Evolutionary conservation across 345 rosid species (phyloP), one percentile per base, ranked within the genome.

Genomic region (Passiflora organensis): DNA sequence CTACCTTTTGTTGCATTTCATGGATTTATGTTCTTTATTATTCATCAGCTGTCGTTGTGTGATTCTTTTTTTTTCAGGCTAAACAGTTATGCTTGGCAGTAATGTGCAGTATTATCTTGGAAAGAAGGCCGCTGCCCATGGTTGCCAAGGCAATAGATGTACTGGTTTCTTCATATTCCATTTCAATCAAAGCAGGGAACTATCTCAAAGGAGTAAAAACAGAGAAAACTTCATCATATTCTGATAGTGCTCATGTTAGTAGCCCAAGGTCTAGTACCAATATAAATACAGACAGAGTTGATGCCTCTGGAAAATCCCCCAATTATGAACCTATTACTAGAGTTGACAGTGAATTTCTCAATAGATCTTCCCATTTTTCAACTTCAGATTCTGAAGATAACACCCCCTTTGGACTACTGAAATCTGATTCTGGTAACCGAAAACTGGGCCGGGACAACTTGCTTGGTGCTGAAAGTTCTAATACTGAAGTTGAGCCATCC

Each of bases 11-110:
- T 43, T 15, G n/a, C 18, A 10, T 49, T 49, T 22, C 11, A 6
- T 49, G 13, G 15, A 12, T 17, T 11, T 21, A 28, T 41, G 18
- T 10, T 9, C 32, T 21, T 47, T 14, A 23, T 37, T 22, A 10
- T 59, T 24, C 10, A 16, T 32, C 65, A 38, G 32, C 34, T 51
- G 42, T 13, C 55, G 13, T 41, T 62, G 48, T 48, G 55, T 64
- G 32, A 45, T 39, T 56, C 45, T 48, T 41, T 55, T 72, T n/a
- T 24, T 71, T 76, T 72, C 84, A 94, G 99, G 90, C 93, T 45
- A 94, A 94, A 69, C 88, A 85, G 68, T 64, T 94, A 61, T 83
- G 91, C 74, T 73, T 94, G 82, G 80, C 75, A 59, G 80, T 82
- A 59, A 76, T 82, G 47, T 80, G 79, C 51, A 77, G 85, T 63